Evolutionary conservation across 192 early-diverging fungal species (phyloP), one percentile per base, ranked within the genome.

Genomic region (Pilobolus umbonatus): DNA sequence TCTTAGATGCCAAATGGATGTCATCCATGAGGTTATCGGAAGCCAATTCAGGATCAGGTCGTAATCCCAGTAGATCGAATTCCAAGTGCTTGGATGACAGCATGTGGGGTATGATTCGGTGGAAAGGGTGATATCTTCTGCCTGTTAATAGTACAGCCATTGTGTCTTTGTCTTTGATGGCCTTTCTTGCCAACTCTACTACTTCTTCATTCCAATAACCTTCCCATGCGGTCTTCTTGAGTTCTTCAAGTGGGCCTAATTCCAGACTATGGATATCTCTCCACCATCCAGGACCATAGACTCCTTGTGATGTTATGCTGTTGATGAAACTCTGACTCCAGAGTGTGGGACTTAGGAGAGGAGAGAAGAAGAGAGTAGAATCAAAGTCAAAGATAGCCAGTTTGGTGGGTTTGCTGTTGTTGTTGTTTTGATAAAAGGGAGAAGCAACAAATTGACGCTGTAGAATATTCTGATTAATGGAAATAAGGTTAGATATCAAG

Each of bases 371-470:
- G 5, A 63, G 24, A 1, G 68, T 69, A 11, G 61, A 62, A 36
- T 69, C 68, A 46, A 69, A 69, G 25, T 69, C 68, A 40, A 55
- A 69, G 21, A 69, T 64, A 5, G 32, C 61, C 17, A 69, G 14
- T 6, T 36, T 52, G 17, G 39, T 63, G 2, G 67, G 67, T 8
- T 55, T 15, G 0, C 25, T 15, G 8, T 45, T 39, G 14, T 45
- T 1, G 4, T 8, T 12, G 4, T 40, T 50, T 9, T 11, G 21
- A n/a, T 8, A 22, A 32, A 52, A 61, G 11, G 21, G 49, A 15
- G 49, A 40, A 8, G 17, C 35, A 15, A 52, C 39, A 6, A 52
- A 61, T 15, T 52, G 49, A 26, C 60, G 49, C 43, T 61, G 25
- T 15, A 61, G 25, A 6, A 61, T 26, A 5, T 17, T 49, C 60